These are phyloP conservation scores for Neurospora discreta DNA, from an alignment of 495 filamentous ascomycete species.

Conservation along the genomic window DNA sequence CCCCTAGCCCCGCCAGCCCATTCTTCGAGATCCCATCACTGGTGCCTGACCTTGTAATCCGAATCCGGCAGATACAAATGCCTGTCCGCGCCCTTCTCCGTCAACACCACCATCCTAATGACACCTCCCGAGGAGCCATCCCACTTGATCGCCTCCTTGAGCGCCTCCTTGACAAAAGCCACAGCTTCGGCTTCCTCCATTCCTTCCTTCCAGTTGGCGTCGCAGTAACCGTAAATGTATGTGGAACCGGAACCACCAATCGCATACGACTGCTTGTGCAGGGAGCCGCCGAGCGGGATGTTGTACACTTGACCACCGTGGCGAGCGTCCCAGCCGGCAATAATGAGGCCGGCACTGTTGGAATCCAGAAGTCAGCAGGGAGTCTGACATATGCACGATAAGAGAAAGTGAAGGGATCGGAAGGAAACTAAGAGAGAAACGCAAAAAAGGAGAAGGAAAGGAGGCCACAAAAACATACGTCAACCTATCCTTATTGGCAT, in stretches of 20 bases:
- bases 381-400: not conserved
- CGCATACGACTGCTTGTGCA: constrained; percentile 93
- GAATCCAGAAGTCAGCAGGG: not conserved
- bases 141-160: constrained; percentile 96
- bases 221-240: constrained; percentile 98
- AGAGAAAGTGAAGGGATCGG: not conserved
- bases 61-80: constrained; percentile 87
- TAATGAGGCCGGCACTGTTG: constrained; percentile 84
- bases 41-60: constrained; percentile 50
- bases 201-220: constrained; percentile 88
- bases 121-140: constrained; percentile 97
- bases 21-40: constrained; percentile 8
- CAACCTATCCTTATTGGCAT: constrained; percentile 87
- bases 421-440: not conserved
- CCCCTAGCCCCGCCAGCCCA: not conserved
- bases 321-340: constrained; percentile 87
- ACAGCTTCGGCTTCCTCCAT: constrained; percentile 95
- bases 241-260: constrained; percentile 97
- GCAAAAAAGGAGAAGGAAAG: not conserved
- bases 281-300: constrained; percentile 90
- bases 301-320: constrained; percentile 95
- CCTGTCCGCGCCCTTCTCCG: constrained; percentile 70
- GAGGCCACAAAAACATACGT: constrained; percentile 38
- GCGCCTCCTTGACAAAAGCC: constrained; percentile 76
- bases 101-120: constrained; percentile 94